Percentiles rank a stretch among this genome's conserved stretches.
Evolutionary conservation across 73 alveolate genomes (phyloP).

Genomic region (Uronychia binucleata): DNA sequence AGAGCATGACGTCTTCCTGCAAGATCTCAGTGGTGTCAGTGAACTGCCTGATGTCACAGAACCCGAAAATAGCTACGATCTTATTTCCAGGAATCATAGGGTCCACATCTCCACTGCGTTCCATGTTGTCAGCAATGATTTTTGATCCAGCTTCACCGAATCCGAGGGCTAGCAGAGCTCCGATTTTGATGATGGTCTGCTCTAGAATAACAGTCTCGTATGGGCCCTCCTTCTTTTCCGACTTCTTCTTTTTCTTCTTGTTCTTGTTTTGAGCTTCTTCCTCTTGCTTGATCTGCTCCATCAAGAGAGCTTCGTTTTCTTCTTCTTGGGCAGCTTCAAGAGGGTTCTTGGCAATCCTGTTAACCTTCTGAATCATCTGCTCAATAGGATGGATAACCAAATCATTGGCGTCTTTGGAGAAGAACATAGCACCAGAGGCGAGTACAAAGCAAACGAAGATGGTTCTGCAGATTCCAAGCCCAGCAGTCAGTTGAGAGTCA

Average conservation of each 20-base stretch:
- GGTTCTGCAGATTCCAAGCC: conserved; percentile 85
- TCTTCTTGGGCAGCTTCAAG: conserved; percentile 93
- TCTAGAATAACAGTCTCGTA: conserved; percentile 93
- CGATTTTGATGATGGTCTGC: conserved; percentile 95
- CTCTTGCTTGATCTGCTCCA: conserved; percentile 66
- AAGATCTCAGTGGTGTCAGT: conserved; percentile 93
- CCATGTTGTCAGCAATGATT: conserved; percentile 91
- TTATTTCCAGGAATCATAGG: conserved; percentile 97
- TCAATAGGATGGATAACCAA: conserved; percentile 94
- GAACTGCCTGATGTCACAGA: conserved; percentile 90
- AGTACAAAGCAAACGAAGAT: conserved; percentile 88
- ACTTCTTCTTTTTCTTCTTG: conserved; percentile 32
- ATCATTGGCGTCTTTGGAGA: conserved; percentile 87
- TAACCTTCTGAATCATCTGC: conserved; percentile 92
- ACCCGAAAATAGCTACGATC: conserved; percentile 91
- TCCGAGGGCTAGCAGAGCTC: conserved; percentile 85
- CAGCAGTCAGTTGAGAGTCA: conserved; percentile 65
- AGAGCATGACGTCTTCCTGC: conserved; percentile 97
- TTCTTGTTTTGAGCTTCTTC: conserved; percentile 27
- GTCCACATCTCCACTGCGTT: conserved; percentile 89
- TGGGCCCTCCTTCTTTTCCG: conserved; percentile 48
- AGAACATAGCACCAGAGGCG: conserved; percentile 83
- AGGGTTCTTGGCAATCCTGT: conserved; percentile 94
- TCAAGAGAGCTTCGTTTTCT: conserved; percentile 69
- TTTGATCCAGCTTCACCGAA: conserved; percentile 95